Base-by-base conservation (phyloP, 2,329 filamentous ascomycete species). In the Phialocephala subalpina region DNA sequence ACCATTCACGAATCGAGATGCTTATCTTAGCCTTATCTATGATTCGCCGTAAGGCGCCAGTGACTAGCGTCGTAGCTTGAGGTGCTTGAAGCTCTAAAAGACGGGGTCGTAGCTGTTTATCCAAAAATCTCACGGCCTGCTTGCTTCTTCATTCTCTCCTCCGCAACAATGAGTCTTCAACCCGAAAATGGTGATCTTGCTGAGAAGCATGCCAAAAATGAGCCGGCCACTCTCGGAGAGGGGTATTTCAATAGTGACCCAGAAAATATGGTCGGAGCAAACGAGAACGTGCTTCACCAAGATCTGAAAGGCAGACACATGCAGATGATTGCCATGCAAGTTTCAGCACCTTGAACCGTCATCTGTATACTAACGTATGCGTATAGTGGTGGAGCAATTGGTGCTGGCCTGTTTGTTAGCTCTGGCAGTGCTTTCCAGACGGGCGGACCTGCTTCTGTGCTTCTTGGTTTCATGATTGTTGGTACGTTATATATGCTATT, bases 401-500 rank as follows among this genome's bases (percentile, higher is more conserved):
- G 80, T 73, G 80, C 80, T 70, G 80, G 80, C 76, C 78, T 82
- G 72, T 82, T 82, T 74, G 80, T 82, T 67, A 77, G 80, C 68
- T 79, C 78, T 40, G 80, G 80, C 65, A 64, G 73, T 66, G 79
- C 80, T 58, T 74, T 82, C 18, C 58, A 65, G 45, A 74, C 64
- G 55, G 80, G 80, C 76, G 80, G 65, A 16, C 65, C 65, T 20
- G 65, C 27, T 29, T 18, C 62, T 11, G 56, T 64, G 56, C n/a
- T 64, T 6, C n/a, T 64, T 55, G 62, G 56, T 40, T 64, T 59
- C 35, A 55, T 64, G 33, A 64, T 64, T 45, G 36, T 59, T 53
- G 68, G 64, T 95, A 94, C 74, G 91, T 92, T 36, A 85, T 62
- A 85, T 62, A 36, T 25, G 36, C 47, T 3, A 60, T 95, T 92